Conservation (phyloP, 2,329 filamentous ascomycete genomes). For the Nannizziopsis arthrosporioides region DNA sequence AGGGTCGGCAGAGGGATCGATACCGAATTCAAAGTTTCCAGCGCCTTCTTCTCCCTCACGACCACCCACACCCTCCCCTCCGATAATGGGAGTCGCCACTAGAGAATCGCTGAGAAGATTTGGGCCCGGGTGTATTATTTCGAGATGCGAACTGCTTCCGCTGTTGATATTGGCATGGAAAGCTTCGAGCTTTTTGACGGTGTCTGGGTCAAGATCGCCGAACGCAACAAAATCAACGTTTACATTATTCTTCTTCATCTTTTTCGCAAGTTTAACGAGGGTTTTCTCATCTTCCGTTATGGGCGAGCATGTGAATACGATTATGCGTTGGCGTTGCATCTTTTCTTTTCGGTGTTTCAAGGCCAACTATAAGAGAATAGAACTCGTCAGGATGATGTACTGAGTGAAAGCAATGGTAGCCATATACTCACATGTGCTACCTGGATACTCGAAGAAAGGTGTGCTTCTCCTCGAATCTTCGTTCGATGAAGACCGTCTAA, state of each 20-base stretch:
- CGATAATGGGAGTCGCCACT: slow-evolving; percentile 76
- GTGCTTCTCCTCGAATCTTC: slow-evolving; percentile 79
- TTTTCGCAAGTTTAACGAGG: slow-evolving; percentile 80
- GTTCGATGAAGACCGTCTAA: slow-evolving; percentile 84
- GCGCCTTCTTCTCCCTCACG: slow-evolving; percentile 42
- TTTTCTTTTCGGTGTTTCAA: slow-evolving; percentile 98
- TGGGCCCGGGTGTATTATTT: slow-evolving; percentile 78
- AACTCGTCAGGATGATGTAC: background rate
- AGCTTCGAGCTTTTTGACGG: slow-evolving; percentile 74
- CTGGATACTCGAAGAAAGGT: slow-evolving; percentile 88
- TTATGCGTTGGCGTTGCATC: slow-evolving; percentile 88
- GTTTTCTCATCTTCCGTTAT: slow-evolving; percentile 82
- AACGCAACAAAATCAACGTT: slow-evolving; percentile 92
- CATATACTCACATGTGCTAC: slow-evolving; percentile 66
- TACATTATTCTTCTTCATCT: slow-evolving; percentile 97
- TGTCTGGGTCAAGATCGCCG: slow-evolving; percentile 82
- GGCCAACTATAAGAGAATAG: slow-evolving; percentile 57
- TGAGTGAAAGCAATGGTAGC: background rate
- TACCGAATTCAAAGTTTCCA: slow-evolving; percentile 70
- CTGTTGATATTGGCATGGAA: slow-evolving; percentile 92
- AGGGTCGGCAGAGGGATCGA: slow-evolving; percentile 83
- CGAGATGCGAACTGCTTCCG: slow-evolving; percentile 80
- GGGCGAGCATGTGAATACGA: slow-evolving; percentile 91
- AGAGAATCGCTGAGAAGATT: slow-evolving; percentile 89
- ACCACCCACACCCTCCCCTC: slow-evolving; percentile 59